Percentiles rank a stretch among this genome's conserved stretches.
phyloP scores from a whole-genome alignment of 1,139 yeast species.

The Debaryomyces robertsiae region DNA sequence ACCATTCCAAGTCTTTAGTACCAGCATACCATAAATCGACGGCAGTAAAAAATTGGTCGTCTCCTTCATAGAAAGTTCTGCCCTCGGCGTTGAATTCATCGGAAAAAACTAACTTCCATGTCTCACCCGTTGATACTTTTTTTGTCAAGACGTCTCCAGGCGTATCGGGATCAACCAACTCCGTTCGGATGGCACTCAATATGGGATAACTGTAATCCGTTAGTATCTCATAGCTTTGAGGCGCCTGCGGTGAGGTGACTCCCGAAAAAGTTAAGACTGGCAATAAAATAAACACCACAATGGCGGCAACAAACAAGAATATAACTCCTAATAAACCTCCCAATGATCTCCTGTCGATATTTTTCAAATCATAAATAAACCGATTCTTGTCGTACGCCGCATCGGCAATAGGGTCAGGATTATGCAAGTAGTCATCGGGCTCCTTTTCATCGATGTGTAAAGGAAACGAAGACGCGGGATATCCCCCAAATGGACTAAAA shows the following conservation, averaged over 20 bases:
- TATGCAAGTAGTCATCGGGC: constrained; percentile 88
- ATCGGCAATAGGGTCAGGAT: constrained; percentile 90
- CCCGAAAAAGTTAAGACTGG: constrained; percentile 81
- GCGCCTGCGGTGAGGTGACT: constrained; percentile 36
- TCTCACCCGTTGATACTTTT: constrained; percentile 53
- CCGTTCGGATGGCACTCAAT: constrained; percentile 61
- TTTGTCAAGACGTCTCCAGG: constrained; percentile 56
- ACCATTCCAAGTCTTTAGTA: constrained; percentile 85
- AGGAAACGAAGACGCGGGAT: constrained; percentile 87
- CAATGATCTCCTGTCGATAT: constrained; percentile 59
- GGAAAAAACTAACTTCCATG: constrained; percentile 72
- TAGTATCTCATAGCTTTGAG: constrained; percentile 46
- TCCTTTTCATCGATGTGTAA: constrained; percentile 85
- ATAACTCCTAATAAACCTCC: constrained; percentile 63
- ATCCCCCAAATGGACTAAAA: constrained; percentile 89
- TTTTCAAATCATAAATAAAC: constrained; percentile 57
- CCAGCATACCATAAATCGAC: constrained; percentile 78
- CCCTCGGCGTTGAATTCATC: constrained; percentile 87
- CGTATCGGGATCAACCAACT: constrained; percentile 76
- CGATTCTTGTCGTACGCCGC: constrained; percentile 73
- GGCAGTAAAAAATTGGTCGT: constrained; percentile 82
- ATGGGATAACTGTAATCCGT: constrained; percentile 61
- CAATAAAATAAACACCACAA: constrained; percentile 64
- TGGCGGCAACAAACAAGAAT: constrained; percentile 58
- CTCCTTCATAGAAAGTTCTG: constrained; percentile 78